Base-by-base conservation (phyloP, 1,284 basidiomycete species). In the Amylostereum areolatum region DNA sequence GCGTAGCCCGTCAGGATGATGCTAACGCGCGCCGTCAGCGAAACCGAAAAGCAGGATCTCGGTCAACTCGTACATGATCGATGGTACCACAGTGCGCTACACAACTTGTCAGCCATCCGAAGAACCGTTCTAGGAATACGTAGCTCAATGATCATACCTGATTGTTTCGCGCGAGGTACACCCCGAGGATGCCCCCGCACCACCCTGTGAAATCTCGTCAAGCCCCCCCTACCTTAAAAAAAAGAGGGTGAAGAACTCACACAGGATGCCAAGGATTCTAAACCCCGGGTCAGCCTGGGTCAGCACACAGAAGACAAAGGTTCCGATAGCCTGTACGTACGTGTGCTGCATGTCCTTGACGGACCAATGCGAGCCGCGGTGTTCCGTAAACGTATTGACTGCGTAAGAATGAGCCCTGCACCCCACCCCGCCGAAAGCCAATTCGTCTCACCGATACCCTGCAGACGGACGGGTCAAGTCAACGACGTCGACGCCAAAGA, bases 281-380 rank as follows among this genome's bases (percentile, higher is more conserved):
- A 25, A 45, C 45, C 8, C 6, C 37, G 5, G 18, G 18, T 18
- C 18, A 18, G 18, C 18, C 18, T 18, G 18, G 18, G 18, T 18
- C 18, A 29, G 31, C 33, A 39, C 50, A 5, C 12, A 40, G 32
- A 3, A 39, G 24, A 47, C 27, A 18, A 34, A 41, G n/a, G 42
- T 24, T 37, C 12, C 5, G 50, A 35, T 12, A 34, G 29, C 12
- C 30, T 39, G 44, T 24, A 73, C 75, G 66, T 69, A 86, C 80
- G 92, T 95, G 65, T 97, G 92, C 61, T 97, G 93, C 86, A 96
- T 88, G 63, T 97, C 91, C 66, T 96, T 95, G 55, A 87, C 86
- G 7, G 89, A 89, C 92, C 92, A 94, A 2, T 62, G 66, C 24
- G 75, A 73, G 25, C 91, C 91, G 49, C 81, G 87, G 62, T 93